These are phyloP conservation scores for Dactylellina drechsleri DNA, from an alignment of 2,329 filamentous ascomycete species.

Conservation along the genomic window DNA sequence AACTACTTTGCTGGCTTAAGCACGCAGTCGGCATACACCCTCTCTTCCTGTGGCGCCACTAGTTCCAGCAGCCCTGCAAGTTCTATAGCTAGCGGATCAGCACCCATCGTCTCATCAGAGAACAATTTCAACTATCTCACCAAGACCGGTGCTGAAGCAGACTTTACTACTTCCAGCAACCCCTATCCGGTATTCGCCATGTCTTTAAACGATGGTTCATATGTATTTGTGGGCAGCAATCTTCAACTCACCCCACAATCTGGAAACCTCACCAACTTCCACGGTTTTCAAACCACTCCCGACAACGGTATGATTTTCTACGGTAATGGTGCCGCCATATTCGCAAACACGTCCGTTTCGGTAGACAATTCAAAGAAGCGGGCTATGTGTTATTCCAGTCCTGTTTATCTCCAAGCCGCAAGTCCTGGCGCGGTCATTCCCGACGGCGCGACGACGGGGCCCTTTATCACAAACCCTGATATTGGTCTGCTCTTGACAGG, in stretches of 20 bases:
- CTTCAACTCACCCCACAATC: slow-evolving; percentile 15
- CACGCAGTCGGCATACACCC: slow-evolving; percentile 4
- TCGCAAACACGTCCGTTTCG: slow-evolving; percentile 35
- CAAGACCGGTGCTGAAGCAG: slow-evolving; percentile 24
- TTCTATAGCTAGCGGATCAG: background rate
- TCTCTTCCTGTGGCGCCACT: slow-evolving; percentile 19
- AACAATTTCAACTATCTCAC: slow-evolving; percentile 1
- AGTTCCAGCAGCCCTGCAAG: slow-evolving; percentile 6
- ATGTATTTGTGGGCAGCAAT: slow-evolving; percentile 13
- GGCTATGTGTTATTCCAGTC: slow-evolving; percentile 18
- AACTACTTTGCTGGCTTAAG: slow-evolving; percentile 32
- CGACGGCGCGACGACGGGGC: slow-evolving; percentile 21
- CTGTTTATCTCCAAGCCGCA: slow-evolving; percentile 15
- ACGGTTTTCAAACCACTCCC: slow-evolving; percentile 31
- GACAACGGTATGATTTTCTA: slow-evolving; percentile 27
- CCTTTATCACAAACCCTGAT: slow-evolving; percentile 37
- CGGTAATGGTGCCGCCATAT: slow-evolving; percentile 20
- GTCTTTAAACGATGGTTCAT: slow-evolving; percentile 7
- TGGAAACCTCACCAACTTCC: slow-evolving; percentile 21
- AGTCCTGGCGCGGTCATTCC: slow-evolving; percentile 10
- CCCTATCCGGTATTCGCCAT: slow-evolving; percentile 37
- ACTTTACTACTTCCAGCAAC: slow-evolving; percentile 25
- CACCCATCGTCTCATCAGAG: too few species aligned
- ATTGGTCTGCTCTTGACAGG: slow-evolving; percentile 19
- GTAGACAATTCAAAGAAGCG: slow-evolving; percentile 16